Evolutionary conservation across 768 basidiomycete species (phyloP).

Genomic region (Mycena albidolilacea): DNA sequence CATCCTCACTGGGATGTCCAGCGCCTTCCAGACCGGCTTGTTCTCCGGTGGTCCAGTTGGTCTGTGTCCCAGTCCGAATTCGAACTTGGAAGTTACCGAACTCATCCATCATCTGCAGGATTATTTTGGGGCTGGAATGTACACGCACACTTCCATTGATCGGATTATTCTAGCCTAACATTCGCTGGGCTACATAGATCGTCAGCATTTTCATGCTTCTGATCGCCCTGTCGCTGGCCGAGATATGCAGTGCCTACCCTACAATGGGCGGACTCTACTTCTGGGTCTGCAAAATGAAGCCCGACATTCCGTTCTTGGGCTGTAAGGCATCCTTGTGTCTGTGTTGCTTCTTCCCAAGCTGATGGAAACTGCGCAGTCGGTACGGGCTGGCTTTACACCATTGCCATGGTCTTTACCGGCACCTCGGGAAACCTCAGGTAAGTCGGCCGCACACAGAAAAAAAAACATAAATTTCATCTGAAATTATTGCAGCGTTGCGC

Average conservation of each 20-base stretch:
- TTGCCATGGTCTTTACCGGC: conserved; percentile 72
- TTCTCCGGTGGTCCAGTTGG: conserved; percentile 73
- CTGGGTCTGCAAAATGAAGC: conserved; percentile 76
- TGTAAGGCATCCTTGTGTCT: conserved; percentile 50
- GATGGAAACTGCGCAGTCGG: conserved; percentile 45
- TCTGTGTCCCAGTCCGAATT: conserved; percentile 10
- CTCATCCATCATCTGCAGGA: conserved; percentile 36
- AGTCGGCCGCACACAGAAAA: background rate
- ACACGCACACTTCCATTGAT: conserved; percentile 33
- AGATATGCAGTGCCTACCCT: conserved; percentile 72
- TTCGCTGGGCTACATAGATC: conserved; percentile 60
- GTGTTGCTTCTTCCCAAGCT: background rate
- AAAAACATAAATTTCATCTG: background rate
- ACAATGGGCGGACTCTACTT: conserved; percentile 75
- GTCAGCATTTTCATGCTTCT: conserved; percentile 66
- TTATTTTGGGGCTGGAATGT: conserved; percentile 79
- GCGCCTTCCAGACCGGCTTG: conserved; percentile 71
- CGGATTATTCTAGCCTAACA: background rate
- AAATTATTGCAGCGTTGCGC: conserved; percentile 55
- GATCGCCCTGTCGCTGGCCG: conserved; percentile 69
- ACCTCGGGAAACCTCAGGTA: conserved; percentile 72
- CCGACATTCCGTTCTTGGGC: conserved; percentile 65
- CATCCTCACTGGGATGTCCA: conserved; percentile 73
- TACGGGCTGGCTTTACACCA: conserved; percentile 74
- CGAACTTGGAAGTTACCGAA: background rate